Evolutionary conservation across 108 stramenopile species (phyloP).

Genomic region (Nitzschia palea): DNA sequence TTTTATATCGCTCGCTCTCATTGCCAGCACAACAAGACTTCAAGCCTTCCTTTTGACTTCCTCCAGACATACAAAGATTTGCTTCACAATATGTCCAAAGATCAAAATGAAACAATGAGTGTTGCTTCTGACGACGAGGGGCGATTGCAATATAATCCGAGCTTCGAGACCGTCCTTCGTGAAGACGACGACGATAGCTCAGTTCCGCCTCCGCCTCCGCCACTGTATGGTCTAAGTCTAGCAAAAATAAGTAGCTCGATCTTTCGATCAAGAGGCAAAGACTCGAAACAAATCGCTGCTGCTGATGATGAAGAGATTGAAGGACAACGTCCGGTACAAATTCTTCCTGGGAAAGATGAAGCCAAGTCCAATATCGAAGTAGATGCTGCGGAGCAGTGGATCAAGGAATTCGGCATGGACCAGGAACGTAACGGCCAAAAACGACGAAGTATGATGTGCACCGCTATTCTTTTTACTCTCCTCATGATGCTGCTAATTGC

Average conservation of each 20-base stretch:
- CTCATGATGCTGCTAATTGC: background rate
- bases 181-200: background rate
- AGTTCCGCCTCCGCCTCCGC: conserved; percentile 14
- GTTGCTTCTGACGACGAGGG: background rate
- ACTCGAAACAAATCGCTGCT: too few relatives aligned
- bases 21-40: too few relatives aligned
- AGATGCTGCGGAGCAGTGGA: conserved; percentile 4
- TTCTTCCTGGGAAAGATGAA: background rate
- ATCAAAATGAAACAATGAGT: background rate
- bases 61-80: too few relatives aligned
- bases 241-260: background rate
- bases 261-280: background rate
- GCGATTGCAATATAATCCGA: background rate
- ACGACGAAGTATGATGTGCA: background rate
- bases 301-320: background rate
- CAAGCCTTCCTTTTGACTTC: too few relatives aligned
- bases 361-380: background rate
- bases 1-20: too few relatives aligned
- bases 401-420: background rate
- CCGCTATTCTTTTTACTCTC: background rate
- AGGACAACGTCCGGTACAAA: background rate
- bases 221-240: background rate
- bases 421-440: background rate
- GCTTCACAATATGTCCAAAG: too few relatives aligned
- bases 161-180: background rate